Evolutionary conservation across 352 stramenopile species (phyloP).

Genomic region (Phytopythium sindhum): DNA sequence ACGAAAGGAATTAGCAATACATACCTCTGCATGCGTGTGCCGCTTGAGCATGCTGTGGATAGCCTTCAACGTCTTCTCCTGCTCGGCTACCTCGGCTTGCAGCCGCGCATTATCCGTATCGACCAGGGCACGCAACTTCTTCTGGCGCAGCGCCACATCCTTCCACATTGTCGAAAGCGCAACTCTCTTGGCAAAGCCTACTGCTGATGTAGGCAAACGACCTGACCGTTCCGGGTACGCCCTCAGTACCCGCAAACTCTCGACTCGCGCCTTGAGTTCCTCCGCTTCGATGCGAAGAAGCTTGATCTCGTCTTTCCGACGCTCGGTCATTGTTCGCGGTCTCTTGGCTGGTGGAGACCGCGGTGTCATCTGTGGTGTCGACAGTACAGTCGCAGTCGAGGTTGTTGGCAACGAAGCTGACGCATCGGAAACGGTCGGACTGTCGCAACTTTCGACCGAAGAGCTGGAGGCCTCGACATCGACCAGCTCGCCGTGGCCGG

Average conservation of each 20-base stretch:
- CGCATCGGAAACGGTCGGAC: neutral
- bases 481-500: neutral
- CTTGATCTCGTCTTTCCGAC: no score
- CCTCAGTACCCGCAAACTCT: neutral
- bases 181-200: slow-evolving; percentile 1
- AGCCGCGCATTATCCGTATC: neutral
- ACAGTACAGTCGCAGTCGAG: neutral
- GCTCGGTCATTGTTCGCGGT: no score
- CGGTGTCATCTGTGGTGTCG: neutral
- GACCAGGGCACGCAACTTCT: neutral
- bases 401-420: neutral
- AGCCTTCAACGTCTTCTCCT: neutral
- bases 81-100: neutral
- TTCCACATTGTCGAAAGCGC: slow-evolving; percentile 16
- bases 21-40: neutral
- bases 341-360: neutral
- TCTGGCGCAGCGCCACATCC: slow-evolving; percentile 12
- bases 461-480: neutral
- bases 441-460: neutral
- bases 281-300: slow-evolving; percentile 3
- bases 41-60: neutral
- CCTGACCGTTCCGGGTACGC: no score
- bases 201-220: no score
- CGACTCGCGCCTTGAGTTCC: slow-evolving; percentile 7
- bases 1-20: neutral